Percentiles rank a stretch among this genome's conserved stretches.
phyloP scores from a whole-genome alignment of 805 yeast species.

The Cyberlindnera japonica region DNA sequence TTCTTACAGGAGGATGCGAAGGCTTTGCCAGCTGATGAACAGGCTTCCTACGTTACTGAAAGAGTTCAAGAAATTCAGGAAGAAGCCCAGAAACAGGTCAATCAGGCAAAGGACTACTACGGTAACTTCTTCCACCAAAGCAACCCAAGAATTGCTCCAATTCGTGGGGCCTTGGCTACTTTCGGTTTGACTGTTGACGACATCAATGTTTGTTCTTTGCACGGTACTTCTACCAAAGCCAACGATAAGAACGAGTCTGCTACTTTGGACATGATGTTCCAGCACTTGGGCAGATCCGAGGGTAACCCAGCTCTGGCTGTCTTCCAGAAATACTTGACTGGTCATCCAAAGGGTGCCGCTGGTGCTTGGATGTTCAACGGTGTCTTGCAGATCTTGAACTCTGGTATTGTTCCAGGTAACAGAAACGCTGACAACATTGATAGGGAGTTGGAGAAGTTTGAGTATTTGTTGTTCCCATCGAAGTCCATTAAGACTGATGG shows the following conservation, averaged over 20 bases:
- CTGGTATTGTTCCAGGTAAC: conserved; percentile 97
- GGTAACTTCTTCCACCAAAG: conserved; percentile 91
- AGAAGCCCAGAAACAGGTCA: conserved; percentile 80
- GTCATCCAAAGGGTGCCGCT: conserved; percentile 99
- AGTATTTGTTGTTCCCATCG: conserved; percentile 90
- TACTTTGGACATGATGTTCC: conserved; percentile 88
- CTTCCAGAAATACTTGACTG: conserved; percentile 98
- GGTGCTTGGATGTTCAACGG: conserved; percentile 99
- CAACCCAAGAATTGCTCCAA: conserved; percentile 93
- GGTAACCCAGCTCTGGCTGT: conserved; percentile 98
- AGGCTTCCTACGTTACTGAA: conserved; percentile 64
- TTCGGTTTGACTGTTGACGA: conserved; percentile 93
- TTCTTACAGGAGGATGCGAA: conserved; percentile 68
- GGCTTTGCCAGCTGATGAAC: conserved; percentile 44
- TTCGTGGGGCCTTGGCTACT: conserved; percentile 95
- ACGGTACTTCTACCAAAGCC: conserved; percentile 98
- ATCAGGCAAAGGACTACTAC: conserved; percentile 88
- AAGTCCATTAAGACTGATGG: conserved; percentile 93
- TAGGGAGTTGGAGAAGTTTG: conserved; percentile 72
- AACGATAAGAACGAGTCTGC: conserved; percentile 97
- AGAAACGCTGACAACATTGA: conserved; percentile 98
- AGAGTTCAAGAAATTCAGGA: conserved; percentile 83
- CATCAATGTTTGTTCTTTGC: conserved; percentile 95
- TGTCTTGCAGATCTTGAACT: conserved; percentile 85
- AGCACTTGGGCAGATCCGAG: conserved; percentile 91